Conservation (phyloP, 1,139 yeast species). For the Yamadazyma atmosphaerica region DNA sequence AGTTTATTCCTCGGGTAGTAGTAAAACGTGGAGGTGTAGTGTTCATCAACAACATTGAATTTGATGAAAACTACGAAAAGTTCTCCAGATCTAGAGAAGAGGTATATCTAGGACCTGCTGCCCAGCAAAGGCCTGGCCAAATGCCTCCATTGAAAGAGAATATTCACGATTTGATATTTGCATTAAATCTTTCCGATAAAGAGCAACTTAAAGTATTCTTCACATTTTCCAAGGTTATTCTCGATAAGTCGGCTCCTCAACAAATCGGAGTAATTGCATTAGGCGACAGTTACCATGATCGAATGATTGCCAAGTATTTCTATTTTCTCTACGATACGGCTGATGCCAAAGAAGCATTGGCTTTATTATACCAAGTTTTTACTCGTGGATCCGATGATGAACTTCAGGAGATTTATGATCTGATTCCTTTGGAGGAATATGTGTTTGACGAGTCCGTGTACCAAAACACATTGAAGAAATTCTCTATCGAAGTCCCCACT, state of each 20-base stretch:
- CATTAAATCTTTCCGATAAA: slow-evolving; percentile 58
- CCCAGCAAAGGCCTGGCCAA: slow-evolving; percentile 48
- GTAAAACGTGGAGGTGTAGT: slow-evolving; percentile 48
- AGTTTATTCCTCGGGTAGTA: slow-evolving; percentile 27
- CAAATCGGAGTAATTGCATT: slow-evolving; percentile 81
- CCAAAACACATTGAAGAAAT: slow-evolving; percentile 24
- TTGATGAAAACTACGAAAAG: slow-evolving; percentile 53
- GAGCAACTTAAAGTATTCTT: slow-evolving; percentile 48
- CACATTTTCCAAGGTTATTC: slow-evolving; percentile 50
- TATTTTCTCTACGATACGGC: slow-evolving; percentile 35
- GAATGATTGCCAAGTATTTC: slow-evolving; percentile 30
- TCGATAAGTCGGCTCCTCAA: slow-evolving; percentile 66
- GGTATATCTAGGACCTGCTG: slow-evolving; percentile 32
- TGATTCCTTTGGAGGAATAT: slow-evolving; percentile 17
- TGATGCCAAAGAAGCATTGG: slow-evolving; percentile 37
- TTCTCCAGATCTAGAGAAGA: slow-evolving; percentile 46
- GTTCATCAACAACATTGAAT: slow-evolving; percentile 76
- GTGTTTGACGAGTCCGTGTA: slow-evolving; percentile 30
- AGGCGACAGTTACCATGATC: slow-evolving; percentile 30
- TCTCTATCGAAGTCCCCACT: slow-evolving; percentile 48
- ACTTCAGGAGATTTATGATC: slow-evolving; percentile 23
- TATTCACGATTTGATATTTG: slow-evolving; percentile 73
- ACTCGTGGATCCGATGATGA: slow-evolving; percentile 29
- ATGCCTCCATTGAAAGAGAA: slow-evolving; percentile 73
- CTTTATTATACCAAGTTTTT: slow-evolving; percentile 39